A percentile compares a stretch with the other conserved stretches of the same genome.
Evolutionary conservation across 257 asterid species (phyloP).

Genomic region (Echites panduratus): DNA sequence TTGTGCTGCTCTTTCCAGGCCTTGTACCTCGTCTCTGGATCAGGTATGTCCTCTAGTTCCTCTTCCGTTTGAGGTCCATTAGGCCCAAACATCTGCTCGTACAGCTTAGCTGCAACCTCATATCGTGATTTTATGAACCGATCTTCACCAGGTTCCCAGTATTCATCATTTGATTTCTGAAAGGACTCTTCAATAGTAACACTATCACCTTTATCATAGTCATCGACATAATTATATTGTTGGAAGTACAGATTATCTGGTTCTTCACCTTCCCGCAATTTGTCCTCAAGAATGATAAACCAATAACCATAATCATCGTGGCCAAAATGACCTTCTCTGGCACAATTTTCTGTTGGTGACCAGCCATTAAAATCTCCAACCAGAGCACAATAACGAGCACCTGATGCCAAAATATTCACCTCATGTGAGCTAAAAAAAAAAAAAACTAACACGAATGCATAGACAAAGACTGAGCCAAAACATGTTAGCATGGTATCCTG

Average conservation of each 20-base stretch:
- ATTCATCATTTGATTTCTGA: constrained; percentile 74
- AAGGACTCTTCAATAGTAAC: constrained; percentile 65
- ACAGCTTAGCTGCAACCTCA: constrained; percentile 75
- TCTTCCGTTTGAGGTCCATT: constrained; percentile 97
- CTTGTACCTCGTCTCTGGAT: constrained; percentile 76
- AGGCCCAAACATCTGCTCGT: constrained; percentile 95
- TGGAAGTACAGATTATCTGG: constrained; percentile 82
- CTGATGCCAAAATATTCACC: constrained; percentile 37
- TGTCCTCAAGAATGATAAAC: constrained; percentile 90
- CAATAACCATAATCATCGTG: constrained; percentile 96
- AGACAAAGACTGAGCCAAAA: not conserved
- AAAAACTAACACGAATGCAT: not conserved
- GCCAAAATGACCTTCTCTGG: constrained; percentile 90
- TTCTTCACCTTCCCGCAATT: constrained; percentile 79
- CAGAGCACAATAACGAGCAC: constrained; percentile 94
- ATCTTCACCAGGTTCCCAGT: constrained; percentile 99
- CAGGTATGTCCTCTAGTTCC: constrained; percentile 79
- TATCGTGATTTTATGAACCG: constrained; percentile 60
- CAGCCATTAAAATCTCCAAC: constrained; percentile 86
- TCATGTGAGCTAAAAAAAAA: constrained; percentile 16
- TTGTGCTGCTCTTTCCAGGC: constrained; percentile 93
- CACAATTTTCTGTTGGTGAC: constrained; percentile 87
- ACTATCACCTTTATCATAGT: constrained; percentile 86
- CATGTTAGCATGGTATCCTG: not conserved
- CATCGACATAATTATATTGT: constrained; percentile 80